A percentile compares a stretch with the other conserved stretches of the same genome.
phyloP scores from a whole-genome alignment of 345 rosid species.

The Rhodomyrtus tomentosa region DNA sequence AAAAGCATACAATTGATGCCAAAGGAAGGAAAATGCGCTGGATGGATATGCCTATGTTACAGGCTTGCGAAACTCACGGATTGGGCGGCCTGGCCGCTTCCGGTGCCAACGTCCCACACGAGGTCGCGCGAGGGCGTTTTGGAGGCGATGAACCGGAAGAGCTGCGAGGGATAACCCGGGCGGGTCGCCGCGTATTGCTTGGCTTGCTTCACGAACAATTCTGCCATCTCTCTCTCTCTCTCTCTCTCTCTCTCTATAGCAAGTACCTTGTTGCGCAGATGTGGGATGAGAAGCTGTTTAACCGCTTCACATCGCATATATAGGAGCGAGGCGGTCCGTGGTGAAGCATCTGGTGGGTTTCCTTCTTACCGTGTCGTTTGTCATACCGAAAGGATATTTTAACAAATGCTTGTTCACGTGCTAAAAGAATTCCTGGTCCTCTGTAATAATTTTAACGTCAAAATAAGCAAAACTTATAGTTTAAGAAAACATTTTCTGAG shows the following conservation, averaged over 20 bases:
- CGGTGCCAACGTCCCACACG: conserved; percentile 88
- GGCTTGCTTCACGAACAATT: conserved; percentile 68
- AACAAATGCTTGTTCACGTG: neutral
- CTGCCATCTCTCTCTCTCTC: conserved; percentile 32
- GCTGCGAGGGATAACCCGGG: conserved; percentile 55
- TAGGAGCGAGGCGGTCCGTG: neutral
- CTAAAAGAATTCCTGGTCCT: neutral
- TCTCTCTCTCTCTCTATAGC: neutral
- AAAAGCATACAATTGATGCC: neutral
- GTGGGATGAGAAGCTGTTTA: neutral
- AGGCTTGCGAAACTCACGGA: conserved; percentile 26
- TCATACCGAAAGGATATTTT: neutral
- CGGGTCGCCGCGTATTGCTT: conserved; percentile 48
- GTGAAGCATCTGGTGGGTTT: neutral
- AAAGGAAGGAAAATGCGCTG: neutral
- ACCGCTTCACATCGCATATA: neutral
- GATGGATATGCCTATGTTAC: neutral
- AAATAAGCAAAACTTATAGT: too few relatives aligned
- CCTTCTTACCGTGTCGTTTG: neutral
- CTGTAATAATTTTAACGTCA: neutral
- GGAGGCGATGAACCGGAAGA: conserved; percentile 65
- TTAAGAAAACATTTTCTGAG: too few relatives aligned
- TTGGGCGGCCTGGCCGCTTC: conserved; percentile 74
- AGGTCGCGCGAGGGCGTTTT: conserved; percentile 54
- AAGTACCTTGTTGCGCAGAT: neutral